Percentiles rank a stretch among this genome's conserved stretches.
Conservation (phyloP, 129 eudicot genomes). For the Flaveria sonorensis region DNA sequence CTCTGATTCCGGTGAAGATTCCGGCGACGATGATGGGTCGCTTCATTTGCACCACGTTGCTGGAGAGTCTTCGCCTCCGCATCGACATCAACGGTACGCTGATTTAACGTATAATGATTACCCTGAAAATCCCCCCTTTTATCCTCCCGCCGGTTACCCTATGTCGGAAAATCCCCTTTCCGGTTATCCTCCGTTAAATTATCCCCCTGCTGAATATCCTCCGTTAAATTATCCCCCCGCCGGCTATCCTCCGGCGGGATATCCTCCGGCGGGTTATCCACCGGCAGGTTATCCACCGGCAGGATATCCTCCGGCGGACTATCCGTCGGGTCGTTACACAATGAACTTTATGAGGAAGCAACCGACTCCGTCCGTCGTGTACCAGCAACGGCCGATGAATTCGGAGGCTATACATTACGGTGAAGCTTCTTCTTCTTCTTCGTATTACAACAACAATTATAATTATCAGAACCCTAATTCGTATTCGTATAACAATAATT, state of each 20-base stretch:
- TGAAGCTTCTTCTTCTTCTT: constrained; percentile 59
- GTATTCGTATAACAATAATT: constrained; percentile 22
- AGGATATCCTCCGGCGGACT: constrained; percentile 24
- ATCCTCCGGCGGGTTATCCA: constrained; percentile 13
- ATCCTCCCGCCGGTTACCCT: constrained; percentile 23
- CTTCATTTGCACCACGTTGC: constrained; percentile 48
- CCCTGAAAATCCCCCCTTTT: constrained; percentile 13
- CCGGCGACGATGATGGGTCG: constrained; percentile 43
- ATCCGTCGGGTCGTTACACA: constrained; percentile 22
- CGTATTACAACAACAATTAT: constrained; percentile 40
- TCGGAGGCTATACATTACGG: constrained; percentile 58
- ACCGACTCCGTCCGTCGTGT: constrained; percentile 67
- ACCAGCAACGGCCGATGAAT: constrained; percentile 68
- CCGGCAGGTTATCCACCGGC: constrained; percentile 25
- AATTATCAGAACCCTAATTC: constrained; percentile 31
- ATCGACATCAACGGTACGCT: constrained; percentile 36
- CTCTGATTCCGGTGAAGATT: constrained; percentile 49
- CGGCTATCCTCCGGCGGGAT: constrained; percentile 25
- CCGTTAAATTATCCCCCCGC: constrained; percentile 19
- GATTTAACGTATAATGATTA: constrained; percentile 32
- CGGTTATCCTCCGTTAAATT: constrained; percentile 8
- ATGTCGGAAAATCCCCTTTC: constrained; percentile 1
- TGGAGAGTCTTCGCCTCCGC: constrained; percentile 34
- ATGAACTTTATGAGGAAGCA: constrained; percentile 71
- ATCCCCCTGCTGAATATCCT: constrained; percentile 8